Conservation (phyloP, 352 stramenopile species). For the Pythium aquatile region DNA sequence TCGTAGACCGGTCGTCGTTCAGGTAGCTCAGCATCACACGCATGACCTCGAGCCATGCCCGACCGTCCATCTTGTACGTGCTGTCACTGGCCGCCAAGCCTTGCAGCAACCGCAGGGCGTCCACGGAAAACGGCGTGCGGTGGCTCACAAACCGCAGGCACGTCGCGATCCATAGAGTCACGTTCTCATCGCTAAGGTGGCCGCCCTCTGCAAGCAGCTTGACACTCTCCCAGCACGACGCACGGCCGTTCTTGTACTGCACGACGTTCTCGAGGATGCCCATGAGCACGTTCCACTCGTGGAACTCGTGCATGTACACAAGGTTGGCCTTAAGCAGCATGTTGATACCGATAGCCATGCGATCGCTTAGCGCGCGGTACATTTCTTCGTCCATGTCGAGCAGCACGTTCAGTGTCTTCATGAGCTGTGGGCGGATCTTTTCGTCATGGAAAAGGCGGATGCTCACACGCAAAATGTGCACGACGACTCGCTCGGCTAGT, state of each 20-base stretch:
- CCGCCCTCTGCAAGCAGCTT: slow-evolving; percentile 65
- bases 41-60: slow-evolving; percentile 83
- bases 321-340: slow-evolving; percentile 86
- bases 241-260: slow-evolving; percentile 71
- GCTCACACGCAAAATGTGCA: slow-evolving; percentile 83
- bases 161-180: slow-evolving; percentile 80
- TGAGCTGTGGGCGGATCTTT: slow-evolving; percentile 75
- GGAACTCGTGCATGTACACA: slow-evolving; percentile 87
- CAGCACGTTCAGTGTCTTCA: slow-evolving; percentile 75
- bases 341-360: slow-evolving; percentile 75
- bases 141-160: slow-evolving; percentile 78
- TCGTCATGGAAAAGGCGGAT: slow-evolving; percentile 87
- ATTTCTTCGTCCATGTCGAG: slow-evolving; percentile 78
- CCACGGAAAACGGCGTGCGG: slow-evolving; percentile 70
- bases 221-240: slow-evolving; percentile 77
- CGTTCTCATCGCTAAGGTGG: slow-evolving; percentile 75
- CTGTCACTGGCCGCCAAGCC: slow-evolving; percentile 70
- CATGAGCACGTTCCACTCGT: slow-evolving; percentile 75
- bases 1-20: slow-evolving; percentile 68
- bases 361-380: slow-evolving; percentile 78
- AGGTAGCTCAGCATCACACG: slow-evolving; percentile 84
- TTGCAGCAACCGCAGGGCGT: slow-evolving; percentile 74
- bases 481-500: slow-evolving; percentile 79
- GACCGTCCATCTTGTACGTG: slow-evolving; percentile 69
- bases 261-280: slow-evolving; percentile 76